Evolutionary conservation across 106 monocot species (phyloP).

Genomic region (Apostasia ramifera): DNA sequence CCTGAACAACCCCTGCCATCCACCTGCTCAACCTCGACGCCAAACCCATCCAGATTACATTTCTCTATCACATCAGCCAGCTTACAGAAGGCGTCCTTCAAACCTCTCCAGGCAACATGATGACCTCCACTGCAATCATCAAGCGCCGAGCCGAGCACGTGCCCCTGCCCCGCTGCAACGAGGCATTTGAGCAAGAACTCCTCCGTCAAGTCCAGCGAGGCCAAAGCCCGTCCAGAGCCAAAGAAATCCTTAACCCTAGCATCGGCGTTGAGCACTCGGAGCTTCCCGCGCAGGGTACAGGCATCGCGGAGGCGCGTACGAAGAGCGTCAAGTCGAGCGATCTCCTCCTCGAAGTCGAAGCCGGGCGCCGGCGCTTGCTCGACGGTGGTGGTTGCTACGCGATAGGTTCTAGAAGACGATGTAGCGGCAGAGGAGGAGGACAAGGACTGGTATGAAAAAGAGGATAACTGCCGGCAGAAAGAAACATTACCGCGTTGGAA

Average conservation of each 20-base stretch:
- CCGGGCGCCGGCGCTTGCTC: slow-evolving; percentile 42
- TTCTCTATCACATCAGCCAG: slow-evolving; percentile 68
- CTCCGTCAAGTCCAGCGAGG: slow-evolving; percentile 25
- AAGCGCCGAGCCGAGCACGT: slow-evolving; percentile 53
- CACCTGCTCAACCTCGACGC: slow-evolving; percentile 7
- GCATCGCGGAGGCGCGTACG: slow-evolving; percentile 30
- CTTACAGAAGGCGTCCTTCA: slow-evolving; percentile 48
- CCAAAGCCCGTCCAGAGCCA: slow-evolving; percentile 12
- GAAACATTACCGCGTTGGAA: slow-evolving; percentile 7
- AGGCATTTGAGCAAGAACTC: slow-evolving; percentile 65
- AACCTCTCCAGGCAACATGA: slow-evolving; percentile 17
- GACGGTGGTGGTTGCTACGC: slow-evolving; percentile 42
- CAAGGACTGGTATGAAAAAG: slow-evolving; percentile 6
- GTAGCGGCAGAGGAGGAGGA: slow-evolving; percentile 11
- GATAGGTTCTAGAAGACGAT: slow-evolving; percentile 4
- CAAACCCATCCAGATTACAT: slow-evolving; percentile 40
- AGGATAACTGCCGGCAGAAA: neutral
- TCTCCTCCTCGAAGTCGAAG: slow-evolving; percentile 38
- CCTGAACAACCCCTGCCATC: neutral
- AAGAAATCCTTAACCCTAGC: slow-evolving; percentile 59
- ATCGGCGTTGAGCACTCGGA: slow-evolving; percentile 47
- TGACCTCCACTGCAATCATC: slow-evolving; percentile 1
- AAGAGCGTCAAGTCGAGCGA: slow-evolving; percentile 44
- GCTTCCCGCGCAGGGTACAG: slow-evolving; percentile 28
- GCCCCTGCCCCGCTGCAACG: slow-evolving; percentile 82